Base-by-base conservation (phyloP, 176 grass and related monocot species). In the Oryza glumipatula region DNA sequence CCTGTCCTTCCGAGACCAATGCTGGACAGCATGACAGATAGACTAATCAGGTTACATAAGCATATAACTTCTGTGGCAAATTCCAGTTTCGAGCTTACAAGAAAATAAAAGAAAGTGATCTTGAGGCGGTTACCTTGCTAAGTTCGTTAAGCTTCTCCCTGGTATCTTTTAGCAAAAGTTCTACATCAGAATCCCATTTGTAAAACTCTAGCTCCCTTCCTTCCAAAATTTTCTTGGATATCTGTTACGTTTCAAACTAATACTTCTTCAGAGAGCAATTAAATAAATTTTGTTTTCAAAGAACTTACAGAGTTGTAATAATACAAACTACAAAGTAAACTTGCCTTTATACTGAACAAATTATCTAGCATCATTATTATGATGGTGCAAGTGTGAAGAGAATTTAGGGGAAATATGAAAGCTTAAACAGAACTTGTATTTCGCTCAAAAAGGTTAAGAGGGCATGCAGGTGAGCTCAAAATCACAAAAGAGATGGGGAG, bases 1-100 rank as follows among this genome's bases (percentile, higher is more conserved):
- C 86, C 92, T 99, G 70, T 90, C 91, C 70, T 96, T 89, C 54
- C 96, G 91, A 74, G 93, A 81, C 93, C 93, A 99, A 51, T 99
- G 91, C 96, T 96, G 91, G 67, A 86, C 6, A 71, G 35, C 30
- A 79, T 11, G 75, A 63, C 21, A 38, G 35, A 84, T 33, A 11
- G 35, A 71, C 45, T 36, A 44, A 71, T 83, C 78, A 79, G 83
- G 81, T 7, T 47, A 80, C 15, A 17, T 39, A 80, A 71, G 43
- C 21, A 22, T 58, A 60, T 75, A 74, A 12, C 39, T 68, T 61
- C 24, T 6, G 23, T 48, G 79, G 36, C 49, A 70, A 23, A 46
- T 23, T 19, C 2, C 9, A 41, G 67, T 72, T 70, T 81, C 51
- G 63, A 63, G 33, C 23, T 66, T 38, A 5, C 47, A 86, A 38